These are phyloP conservation scores for Mortierella sp. DNA, from an alignment of 371 early-diverging fungal genomes.

Conservation along the genomic window DNA sequence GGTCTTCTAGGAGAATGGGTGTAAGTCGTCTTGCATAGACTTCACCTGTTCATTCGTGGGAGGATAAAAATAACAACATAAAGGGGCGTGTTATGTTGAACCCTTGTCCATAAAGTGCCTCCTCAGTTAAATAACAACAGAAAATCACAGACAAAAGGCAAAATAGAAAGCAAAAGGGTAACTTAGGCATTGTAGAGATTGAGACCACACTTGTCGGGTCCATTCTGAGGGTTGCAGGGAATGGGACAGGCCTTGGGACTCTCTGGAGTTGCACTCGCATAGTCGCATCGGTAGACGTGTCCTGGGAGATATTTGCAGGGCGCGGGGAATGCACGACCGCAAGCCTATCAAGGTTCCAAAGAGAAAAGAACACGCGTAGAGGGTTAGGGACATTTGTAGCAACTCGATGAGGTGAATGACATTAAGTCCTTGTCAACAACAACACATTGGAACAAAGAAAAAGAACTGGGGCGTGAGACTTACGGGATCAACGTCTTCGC, in stretches of 20 bases:
- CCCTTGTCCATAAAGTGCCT: no score
- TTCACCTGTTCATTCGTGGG: no score
- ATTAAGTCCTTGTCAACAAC: no score
- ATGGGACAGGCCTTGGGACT: neutral
- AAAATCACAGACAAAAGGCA: neutral
- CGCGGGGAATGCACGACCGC: slow-evolving; percentile 22
- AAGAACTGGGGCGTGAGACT: no score
- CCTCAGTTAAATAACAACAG: no score
- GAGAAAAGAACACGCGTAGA: neutral
- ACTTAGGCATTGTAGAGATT: neutral
- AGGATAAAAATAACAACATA: neutral
- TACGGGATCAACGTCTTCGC: slow-evolving; percentile 11
- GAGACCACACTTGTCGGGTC: slow-evolving; percentile 30
- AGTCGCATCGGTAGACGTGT: slow-evolving; percentile 19
- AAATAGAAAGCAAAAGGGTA: neutral
- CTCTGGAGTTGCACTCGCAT: neutral
- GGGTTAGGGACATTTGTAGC: no score
- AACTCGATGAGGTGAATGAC: neutral
- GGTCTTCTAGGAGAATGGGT: no score
- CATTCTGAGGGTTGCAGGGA: slow-evolving; percentile 29
- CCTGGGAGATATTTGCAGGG: slow-evolving; percentile 7
- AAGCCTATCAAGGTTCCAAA: slow-evolving; percentile 13
- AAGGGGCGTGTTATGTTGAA: neutral
- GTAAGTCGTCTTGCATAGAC: no score
- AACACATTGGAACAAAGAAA: neutral